Evolutionary conservation across 208 protist species (phyloP).

Genomic region (Leishmania lainsoni): DNA sequence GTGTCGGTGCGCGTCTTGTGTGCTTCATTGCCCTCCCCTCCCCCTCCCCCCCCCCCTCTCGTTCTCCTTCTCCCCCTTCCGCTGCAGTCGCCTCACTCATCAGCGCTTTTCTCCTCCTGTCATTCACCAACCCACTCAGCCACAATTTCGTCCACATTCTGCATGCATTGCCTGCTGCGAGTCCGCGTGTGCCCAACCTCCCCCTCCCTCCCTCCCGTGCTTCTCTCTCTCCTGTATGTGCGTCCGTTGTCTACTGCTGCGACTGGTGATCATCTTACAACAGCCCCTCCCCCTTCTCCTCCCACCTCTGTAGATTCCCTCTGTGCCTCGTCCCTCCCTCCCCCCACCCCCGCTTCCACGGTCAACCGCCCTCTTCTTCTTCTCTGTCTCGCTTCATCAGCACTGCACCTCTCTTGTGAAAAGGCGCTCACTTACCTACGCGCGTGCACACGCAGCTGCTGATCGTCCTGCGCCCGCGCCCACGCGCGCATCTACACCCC

Average conservation of each 20-base stretch:
- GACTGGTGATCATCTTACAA: not conserved
- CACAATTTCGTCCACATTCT: too few relatives aligned
- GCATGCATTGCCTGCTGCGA: too few relatives aligned
- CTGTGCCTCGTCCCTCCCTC: not conserved
- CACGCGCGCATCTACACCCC: too few relatives aligned
- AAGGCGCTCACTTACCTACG: conserved; percentile 6
- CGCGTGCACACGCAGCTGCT: not conserved
- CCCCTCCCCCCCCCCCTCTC: not conserved
- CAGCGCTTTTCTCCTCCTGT: too few relatives aligned
- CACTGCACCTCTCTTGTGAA: conserved; percentile 5
- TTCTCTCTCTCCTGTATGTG: too few relatives aligned
- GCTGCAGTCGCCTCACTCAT: too few relatives aligned
- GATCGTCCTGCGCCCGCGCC: too few relatives aligned
- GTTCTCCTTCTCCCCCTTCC: not conserved
- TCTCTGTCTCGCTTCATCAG: conserved; percentile 7
- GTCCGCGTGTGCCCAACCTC: too few relatives aligned
- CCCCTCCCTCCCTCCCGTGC: too few relatives aligned
- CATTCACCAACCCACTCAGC: too few relatives aligned
- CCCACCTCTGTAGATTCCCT: not conserved
- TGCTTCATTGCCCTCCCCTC: not conserved
- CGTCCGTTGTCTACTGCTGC: not conserved
- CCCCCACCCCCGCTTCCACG: not conserved
- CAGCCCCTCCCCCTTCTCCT: not conserved
- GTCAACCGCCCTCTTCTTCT: not conserved
- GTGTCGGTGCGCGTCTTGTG: too few relatives aligned